Percentiles rank a stretch among this genome's conserved stretches.
Evolutionary conservation across 306 rosid species (phyloP).

Genomic region (Senna siamea): DNA sequence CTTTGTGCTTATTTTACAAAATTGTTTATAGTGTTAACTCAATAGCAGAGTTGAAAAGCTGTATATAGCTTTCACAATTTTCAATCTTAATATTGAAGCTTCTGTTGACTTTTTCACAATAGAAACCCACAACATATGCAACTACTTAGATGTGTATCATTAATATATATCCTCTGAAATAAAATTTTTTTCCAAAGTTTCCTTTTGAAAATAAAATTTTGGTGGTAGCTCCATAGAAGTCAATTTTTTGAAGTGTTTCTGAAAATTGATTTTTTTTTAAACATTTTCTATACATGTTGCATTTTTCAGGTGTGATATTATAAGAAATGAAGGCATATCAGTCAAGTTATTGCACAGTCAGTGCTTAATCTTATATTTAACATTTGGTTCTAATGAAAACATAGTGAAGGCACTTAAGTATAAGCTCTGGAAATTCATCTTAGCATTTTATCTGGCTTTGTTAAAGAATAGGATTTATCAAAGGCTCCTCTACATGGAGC

Average conservation of each 20-base stretch:
- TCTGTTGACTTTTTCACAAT: not conserved
- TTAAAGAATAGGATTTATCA: slow-evolving; percentile 29
- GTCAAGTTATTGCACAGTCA: not conserved
- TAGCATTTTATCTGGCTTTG: slow-evolving; percentile 25
- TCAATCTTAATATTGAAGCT: not conserved
- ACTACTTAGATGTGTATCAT: not conserved
- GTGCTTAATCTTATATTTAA: not conserved
- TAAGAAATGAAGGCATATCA: not conserved
- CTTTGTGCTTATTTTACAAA: not conserved
- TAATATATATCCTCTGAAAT: not conserved
- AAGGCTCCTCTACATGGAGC: no score
- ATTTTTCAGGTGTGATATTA: not conserved
- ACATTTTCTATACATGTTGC: not conserved
- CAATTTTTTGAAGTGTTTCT: not conserved
- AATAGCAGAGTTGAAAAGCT: slow-evolving; percentile 7
- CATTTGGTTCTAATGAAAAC: not conserved
- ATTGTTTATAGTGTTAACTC: slow-evolving; percentile 3
- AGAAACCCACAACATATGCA: slow-evolving; percentile 4
- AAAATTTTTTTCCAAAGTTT: not conserved
- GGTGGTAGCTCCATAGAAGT: not conserved
- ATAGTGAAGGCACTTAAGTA: slow-evolving; percentile 18
- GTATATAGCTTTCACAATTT: not conserved
- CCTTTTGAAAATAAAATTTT: not conserved
- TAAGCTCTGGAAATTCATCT: slow-evolving; percentile 31
- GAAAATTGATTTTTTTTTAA: not conserved